Evolutionary conservation across 208 protist genomes (phyloP).

Genomic region (Naegleria fowleri): DNA sequence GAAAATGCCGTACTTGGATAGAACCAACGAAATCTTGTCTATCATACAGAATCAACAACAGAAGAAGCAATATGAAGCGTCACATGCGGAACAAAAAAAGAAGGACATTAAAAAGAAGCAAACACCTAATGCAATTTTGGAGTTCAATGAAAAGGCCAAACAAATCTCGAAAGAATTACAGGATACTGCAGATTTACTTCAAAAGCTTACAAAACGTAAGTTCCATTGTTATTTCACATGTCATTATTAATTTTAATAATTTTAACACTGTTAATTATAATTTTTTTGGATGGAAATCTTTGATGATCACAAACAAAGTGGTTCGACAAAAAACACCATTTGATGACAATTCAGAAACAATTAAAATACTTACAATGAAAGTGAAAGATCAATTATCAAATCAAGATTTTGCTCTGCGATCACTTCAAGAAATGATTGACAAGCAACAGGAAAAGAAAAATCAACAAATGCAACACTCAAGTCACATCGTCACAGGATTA

Average conservation of each 20-base stretch:
- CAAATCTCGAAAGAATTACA: neutral
- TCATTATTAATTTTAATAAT: neutral
- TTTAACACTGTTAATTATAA: neutral
- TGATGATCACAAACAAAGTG: neutral
- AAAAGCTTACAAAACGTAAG: slow-evolving; percentile 17
- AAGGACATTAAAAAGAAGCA: neutral
- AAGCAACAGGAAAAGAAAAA: neutral
- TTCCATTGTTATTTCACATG: neutral
- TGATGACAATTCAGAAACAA: neutral
- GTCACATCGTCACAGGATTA: neutral
- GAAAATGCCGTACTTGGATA: slow-evolving; percentile 3
- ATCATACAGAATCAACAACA: neutral
- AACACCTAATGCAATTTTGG: too few species aligned
- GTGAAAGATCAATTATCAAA: neutral
- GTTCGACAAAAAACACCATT: slow-evolving; percentile 13
- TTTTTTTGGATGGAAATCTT: neutral
- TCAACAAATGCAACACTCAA: slow-evolving; percentile 7
- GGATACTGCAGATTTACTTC: neutral
- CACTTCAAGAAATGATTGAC: neutral
- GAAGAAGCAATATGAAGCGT: neutral
- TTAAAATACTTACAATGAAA: neutral
- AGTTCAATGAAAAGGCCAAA: neutral
- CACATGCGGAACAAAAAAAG: neutral
- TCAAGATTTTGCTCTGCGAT: neutral
- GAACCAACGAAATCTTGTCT: neutral